Conservation (phyloP, 192 early-diverging fungal genomes). For the Umbelopsis ramanniana region DNA sequence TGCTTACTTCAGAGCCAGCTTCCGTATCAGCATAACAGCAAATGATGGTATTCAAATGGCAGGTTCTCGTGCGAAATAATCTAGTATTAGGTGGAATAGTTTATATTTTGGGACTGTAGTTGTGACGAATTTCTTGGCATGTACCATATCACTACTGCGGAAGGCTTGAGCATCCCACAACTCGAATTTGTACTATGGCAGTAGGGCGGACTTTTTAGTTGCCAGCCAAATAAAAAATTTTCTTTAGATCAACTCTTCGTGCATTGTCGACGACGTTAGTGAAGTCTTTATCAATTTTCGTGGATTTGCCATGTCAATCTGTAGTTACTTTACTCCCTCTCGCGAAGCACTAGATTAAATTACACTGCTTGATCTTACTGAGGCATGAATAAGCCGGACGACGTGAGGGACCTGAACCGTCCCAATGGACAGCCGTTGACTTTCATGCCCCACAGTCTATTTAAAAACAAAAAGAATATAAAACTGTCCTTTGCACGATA, state of each 20-base stretch:
- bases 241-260: slow-evolving; percentile 9
- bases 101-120: neutral
- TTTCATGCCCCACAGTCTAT: slow-evolving; percentile 10
- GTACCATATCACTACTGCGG: neutral
- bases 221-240: neutral
- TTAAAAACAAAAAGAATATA: neutral
- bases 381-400: slow-evolving; percentile 23
- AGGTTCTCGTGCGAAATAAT: no score
- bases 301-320: slow-evolving; percentile 15
- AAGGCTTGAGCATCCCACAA: neutral
- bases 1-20: no score
- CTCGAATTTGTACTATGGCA: neutral
- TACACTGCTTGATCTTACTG: slow-evolving; percentile 8
- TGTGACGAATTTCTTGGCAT: neutral
- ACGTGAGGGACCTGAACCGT: slow-evolving; percentile 24
- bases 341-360: slow-evolving; percentile 12
- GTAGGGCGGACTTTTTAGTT: neutral
- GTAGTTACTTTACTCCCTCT: slow-evolving; percentile 21
- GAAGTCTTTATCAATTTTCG: slow-evolving; percentile 8
- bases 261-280: slow-evolving; percentile 24
- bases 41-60: no score
- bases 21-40: no score
- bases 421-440: slow-evolving; percentile 21
- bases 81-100: no score
- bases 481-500: neutral